phyloP scores from a whole-genome alignment of 2,329 filamentous ascomycete species.

The Fusarium oxysporum region DNA sequence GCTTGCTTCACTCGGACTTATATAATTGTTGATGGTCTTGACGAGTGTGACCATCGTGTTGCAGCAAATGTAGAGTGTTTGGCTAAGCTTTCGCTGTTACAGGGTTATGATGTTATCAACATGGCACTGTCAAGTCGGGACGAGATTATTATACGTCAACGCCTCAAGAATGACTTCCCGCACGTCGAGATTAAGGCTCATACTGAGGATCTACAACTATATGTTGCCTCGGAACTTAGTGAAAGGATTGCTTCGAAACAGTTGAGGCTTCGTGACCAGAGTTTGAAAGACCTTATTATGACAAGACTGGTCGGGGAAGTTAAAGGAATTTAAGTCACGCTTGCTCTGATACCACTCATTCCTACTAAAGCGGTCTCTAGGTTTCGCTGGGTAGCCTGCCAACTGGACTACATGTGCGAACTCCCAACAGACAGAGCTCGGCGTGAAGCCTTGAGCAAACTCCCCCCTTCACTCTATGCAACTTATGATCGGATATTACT shows the following conservation, averaged over 20 bases:
- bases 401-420: not conserved
- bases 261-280: not conserved
- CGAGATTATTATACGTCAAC: too few relatives aligned
- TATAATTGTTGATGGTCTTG: too few relatives aligned
- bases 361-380: not conserved
- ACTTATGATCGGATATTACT: not conserved
- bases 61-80: too few relatives aligned
- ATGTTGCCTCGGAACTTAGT: too few relatives aligned
- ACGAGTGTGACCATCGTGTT: too few relatives aligned
- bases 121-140: too few relatives aligned
- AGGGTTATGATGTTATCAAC: too few relatives aligned
- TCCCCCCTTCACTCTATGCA: not conserved
- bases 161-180: too few relatives aligned
- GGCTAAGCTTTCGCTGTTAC: too few relatives aligned
- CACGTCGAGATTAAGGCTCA: too few relatives aligned
- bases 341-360: not conserved
- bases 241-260: not conserved
- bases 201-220: too few relatives aligned
- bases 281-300: not conserved
- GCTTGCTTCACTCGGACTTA: too few relatives aligned
- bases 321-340: not conserved
- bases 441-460: not conserved
- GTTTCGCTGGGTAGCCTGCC: slow-evolving; percentile 1
- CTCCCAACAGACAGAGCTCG: not conserved
- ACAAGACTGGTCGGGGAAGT: not conserved